Evolutionary conservation across 768 basidiomycete species (phyloP).

Genomic region (Russula sp.): DNA sequence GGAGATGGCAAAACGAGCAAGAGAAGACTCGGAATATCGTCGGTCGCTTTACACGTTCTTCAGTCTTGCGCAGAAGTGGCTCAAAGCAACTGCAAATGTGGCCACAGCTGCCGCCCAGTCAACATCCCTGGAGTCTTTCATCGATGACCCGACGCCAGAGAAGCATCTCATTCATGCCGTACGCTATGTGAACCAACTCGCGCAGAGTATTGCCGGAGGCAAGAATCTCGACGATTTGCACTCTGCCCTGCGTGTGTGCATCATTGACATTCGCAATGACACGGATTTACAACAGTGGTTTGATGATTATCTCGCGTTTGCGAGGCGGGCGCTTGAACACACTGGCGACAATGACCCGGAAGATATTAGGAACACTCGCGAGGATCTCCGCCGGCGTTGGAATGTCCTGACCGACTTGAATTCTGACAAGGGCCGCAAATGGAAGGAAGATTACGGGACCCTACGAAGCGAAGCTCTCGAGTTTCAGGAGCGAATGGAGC

Average conservation of each 20-base stretch:
- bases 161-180: conserved; percentile 59
- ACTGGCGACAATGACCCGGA: conserved; percentile 54
- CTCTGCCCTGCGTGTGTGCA: conserved; percentile 42
- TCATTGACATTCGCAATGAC: conserved; percentile 54
- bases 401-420: conserved; percentile 46
- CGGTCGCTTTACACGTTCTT: conserved; percentile 57
- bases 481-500: conserved; percentile 46
- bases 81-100: conserved; percentile 50
- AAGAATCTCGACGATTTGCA: conserved; percentile 53
- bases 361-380: conserved; percentile 41
- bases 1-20: conserved; percentile 64
- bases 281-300: conserved; percentile 52
- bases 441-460: conserved; percentile 49
- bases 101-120: conserved; percentile 45
- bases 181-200: conserved; percentile 38
- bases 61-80: conserved; percentile 53
- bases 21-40: conserved; percentile 57
- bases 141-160: conserved; percentile 60
- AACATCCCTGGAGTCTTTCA: conserved; percentile 52
- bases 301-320: conserved; percentile 49
- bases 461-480: conserved; percentile 46
- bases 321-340: conserved; percentile 48
- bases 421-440: conserved; percentile 45
- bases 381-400: conserved; percentile 52
- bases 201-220: conserved; percentile 53